These are phyloP conservation scores for Geotrichum ghanense DNA, from an alignment of 805 yeast genomes.

Conservation along the genomic window DNA sequence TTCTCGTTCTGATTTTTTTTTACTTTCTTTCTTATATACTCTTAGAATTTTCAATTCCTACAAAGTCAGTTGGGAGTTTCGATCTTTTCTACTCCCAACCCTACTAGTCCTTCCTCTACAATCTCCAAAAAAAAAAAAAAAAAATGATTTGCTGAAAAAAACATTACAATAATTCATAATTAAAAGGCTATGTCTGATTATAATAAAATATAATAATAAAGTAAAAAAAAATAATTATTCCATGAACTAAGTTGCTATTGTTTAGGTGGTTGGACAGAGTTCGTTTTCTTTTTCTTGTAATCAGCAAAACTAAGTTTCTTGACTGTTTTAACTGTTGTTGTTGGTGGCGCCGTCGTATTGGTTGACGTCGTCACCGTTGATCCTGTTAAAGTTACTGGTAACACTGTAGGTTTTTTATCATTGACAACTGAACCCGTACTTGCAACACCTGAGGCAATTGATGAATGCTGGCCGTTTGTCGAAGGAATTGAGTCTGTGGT, in stretches of 20 bases:
- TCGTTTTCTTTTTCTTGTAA: conserved; percentile 41
- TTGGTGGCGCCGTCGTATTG: conserved; percentile 11
- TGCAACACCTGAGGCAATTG: not conserved
- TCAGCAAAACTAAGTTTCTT: conserved; percentile 68
- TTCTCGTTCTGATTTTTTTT: not conserved
- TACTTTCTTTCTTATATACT: too few relatives aligned
- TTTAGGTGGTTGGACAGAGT: not conserved
- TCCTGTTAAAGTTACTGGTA: conserved; percentile 2
- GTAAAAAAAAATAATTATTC: too few relatives aligned
- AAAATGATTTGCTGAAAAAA: too few relatives aligned
- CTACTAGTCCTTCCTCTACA: too few relatives aligned
- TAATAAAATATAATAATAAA: too few relatives aligned
- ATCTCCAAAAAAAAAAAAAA: too few relatives aligned
- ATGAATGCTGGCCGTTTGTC: not conserved
- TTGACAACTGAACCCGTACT: not conserved
- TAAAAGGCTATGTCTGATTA: too few relatives aligned
- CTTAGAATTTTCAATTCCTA: not conserved
- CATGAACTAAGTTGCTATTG: not conserved
- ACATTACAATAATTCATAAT: too few relatives aligned
- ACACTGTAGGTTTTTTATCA: not conserved
- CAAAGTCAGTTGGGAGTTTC: not conserved
- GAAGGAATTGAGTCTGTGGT: not conserved
- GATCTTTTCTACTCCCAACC: not conserved
- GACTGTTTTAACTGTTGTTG: conserved; percentile 25
- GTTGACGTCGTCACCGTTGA: not conserved